Conservation (phyloP, 148 eudicot genomes). For the Rhododendron ferrugineum region DNA sequence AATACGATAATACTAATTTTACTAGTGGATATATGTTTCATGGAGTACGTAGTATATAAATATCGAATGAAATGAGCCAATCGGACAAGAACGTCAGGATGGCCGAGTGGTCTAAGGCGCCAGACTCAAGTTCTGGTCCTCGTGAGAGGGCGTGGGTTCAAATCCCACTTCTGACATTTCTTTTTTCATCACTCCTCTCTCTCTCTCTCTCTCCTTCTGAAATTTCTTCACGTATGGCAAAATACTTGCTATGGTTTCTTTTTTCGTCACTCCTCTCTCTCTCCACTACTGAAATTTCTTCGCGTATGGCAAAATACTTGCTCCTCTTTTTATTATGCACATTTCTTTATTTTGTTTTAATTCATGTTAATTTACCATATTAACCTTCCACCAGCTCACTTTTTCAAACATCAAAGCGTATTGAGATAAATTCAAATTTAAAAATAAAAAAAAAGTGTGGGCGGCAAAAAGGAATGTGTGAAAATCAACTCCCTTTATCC, state of each 20-base stretch:
- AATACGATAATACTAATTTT: too few species aligned
- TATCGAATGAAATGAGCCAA: not conserved
- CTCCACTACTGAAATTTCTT: not conserved
- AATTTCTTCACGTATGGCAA: too few species aligned
- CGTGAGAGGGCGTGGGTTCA: constrained; percentile 23
- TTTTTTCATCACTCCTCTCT: not conserved
- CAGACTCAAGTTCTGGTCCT: constrained; percentile 18
- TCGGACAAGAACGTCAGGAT: not conserved
- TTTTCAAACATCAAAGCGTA: too few species aligned
- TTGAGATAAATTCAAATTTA: not conserved
- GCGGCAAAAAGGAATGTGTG: not conserved
- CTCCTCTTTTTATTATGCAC: not conserved
- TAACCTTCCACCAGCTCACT: not conserved
- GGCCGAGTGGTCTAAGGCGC: constrained; percentile 7
- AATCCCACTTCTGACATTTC: constrained; percentile 17
- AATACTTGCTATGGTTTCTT: not conserved
- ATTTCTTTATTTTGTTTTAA: too few species aligned
- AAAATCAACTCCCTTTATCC: too few species aligned
- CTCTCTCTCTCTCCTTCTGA: not conserved
- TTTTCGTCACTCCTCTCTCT: not conserved
- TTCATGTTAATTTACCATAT: too few species aligned
- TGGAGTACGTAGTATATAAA: too few species aligned
- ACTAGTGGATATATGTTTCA: too few species aligned
- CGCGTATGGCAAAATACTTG: too few species aligned
- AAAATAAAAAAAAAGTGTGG: not conserved